phyloP scores from a whole-genome alignment of 2,329 filamentous ascomycete species.

The Byssoonygena ceratinophila region DNA sequence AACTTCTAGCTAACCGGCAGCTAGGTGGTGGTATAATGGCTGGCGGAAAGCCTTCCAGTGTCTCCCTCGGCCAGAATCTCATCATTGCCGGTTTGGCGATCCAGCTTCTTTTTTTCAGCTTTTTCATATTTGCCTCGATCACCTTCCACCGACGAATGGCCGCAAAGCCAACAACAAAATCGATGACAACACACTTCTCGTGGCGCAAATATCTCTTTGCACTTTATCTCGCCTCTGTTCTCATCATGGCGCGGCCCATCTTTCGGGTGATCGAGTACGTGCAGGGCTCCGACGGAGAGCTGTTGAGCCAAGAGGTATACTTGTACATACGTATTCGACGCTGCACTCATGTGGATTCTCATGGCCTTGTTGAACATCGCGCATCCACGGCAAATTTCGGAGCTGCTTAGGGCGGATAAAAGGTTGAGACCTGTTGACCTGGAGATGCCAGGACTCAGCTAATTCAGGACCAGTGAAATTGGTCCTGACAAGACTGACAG shows the following conservation, averaged over 20 bases:
- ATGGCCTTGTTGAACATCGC: slow-evolving; percentile 17
- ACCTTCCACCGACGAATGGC: slow-evolving; percentile 43
- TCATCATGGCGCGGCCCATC: slow-evolving; percentile 27
- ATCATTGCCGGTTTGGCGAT: slow-evolving; percentile 48
- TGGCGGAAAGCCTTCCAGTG: slow-evolving; percentile 14
- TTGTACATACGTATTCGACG: slow-evolving; percentile 29
- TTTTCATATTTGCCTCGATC: slow-evolving; percentile 43
- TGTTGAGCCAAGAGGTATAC: slow-evolving; percentile 25
- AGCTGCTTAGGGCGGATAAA: not conserved
- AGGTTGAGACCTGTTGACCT: not conserved
- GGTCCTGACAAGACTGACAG: not conserved
- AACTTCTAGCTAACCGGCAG: slow-evolving; percentile 19
- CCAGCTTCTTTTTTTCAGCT: slow-evolving; percentile 48
- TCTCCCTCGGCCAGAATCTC: slow-evolving; percentile 27
- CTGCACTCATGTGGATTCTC: slow-evolving; percentile 23
- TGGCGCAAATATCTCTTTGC: slow-evolving; percentile 29
- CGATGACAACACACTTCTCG: slow-evolving; percentile 6
- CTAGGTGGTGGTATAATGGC: slow-evolving; percentile 26
- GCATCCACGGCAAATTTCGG: slow-evolving; percentile 14
- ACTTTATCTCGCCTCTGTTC: slow-evolving; percentile 21
- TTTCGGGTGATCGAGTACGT: slow-evolving; percentile 28
- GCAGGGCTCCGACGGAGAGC: slow-evolving; percentile 24
- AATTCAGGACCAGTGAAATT: not conserved
- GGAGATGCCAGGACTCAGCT: not conserved
- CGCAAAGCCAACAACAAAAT: slow-evolving; percentile 22